Conservation (phyloP, 116 monocot genomes). For the Phalaenopsis hybrid region DNA sequence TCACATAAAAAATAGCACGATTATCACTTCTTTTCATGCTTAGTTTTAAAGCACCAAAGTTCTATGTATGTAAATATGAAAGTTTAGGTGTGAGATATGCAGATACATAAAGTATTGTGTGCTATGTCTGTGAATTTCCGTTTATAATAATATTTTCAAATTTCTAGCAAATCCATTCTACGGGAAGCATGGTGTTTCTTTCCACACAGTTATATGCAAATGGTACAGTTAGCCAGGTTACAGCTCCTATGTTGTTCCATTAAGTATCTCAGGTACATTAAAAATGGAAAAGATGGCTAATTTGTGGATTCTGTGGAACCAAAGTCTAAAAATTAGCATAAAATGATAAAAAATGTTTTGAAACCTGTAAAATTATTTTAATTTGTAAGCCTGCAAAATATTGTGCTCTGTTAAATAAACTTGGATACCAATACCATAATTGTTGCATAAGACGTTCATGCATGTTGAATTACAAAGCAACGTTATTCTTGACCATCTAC, state of each 20-base stretch:
- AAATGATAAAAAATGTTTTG: not conserved
- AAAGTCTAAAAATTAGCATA: not conserved
- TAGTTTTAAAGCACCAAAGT: no score
- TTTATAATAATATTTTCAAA: not conserved
- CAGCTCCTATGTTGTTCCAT: not conserved
- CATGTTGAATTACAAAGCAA: not conserved
- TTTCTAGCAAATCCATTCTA: not conserved
- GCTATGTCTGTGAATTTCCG: no score
- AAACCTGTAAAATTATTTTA: not conserved
- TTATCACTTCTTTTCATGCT: no score
- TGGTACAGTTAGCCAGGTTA: not conserved
- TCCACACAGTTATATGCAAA: not conserved
- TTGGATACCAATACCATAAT: not conserved
- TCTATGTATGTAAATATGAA: no score
- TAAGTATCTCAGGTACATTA: not conserved
- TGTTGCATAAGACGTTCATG: not conserved
- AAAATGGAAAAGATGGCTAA: not conserved
- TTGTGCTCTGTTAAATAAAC: not conserved
- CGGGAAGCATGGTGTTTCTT: not conserved
- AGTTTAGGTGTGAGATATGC: no score
- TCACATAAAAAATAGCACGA: no score
- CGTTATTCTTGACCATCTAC: not conserved
- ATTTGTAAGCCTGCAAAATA: not conserved
- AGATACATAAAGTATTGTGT: no score
- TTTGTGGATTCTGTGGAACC: not conserved